phyloP scores from a whole-genome alignment of 2,329 filamentous ascomycete genomes.

The Fusarium beomiforme region DNA sequence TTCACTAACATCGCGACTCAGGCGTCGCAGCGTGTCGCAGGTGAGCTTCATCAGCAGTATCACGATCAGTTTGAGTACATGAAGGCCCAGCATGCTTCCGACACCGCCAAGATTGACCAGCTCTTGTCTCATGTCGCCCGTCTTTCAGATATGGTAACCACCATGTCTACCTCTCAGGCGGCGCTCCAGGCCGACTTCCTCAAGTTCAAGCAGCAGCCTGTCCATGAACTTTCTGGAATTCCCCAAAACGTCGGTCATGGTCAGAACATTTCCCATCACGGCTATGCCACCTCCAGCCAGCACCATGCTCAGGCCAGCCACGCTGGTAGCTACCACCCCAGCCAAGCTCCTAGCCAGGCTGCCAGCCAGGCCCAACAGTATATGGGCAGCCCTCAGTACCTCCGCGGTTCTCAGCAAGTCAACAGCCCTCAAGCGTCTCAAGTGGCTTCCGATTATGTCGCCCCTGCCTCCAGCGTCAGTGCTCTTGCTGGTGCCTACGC shows the following conservation, averaged over 20 bases:
- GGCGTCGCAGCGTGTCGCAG: conserved; percentile 73
- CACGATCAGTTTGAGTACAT: conserved; percentile 61
- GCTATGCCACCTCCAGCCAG: conserved; percentile 41
- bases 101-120: conserved; percentile 75
- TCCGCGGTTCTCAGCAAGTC: conserved; percentile 47
- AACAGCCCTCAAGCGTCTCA: conserved; percentile 48
- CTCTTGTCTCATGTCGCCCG: conserved; percentile 73
- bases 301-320: conserved; percentile 44
- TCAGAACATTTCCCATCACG: conserved; percentile 41
- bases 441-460: conserved; percentile 48
- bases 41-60: conserved; percentile 73
- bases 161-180: conserved; percentile 74
- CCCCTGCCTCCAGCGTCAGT: conserved; percentile 45
- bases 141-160: conserved; percentile 74
- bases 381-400: conserved; percentile 51
- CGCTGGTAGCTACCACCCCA: conserved; percentile 47
- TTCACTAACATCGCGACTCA: conserved; percentile 72
- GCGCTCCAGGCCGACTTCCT: conserved; percentile 74
- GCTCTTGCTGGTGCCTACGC: conserved; percentile 50
- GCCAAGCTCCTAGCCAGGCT: conserved; percentile 48
- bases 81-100: conserved; percentile 60
- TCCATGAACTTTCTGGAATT: conserved; percentile 54
- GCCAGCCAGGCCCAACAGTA: conserved; percentile 48
- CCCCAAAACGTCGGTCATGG: conserved; percentile 35
- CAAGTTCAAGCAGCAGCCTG: conserved; percentile 63